Evolutionary conservation across 176 grass and related monocot species (phyloP).

Genomic region (Dendrocalamus sinicus): DNA sequence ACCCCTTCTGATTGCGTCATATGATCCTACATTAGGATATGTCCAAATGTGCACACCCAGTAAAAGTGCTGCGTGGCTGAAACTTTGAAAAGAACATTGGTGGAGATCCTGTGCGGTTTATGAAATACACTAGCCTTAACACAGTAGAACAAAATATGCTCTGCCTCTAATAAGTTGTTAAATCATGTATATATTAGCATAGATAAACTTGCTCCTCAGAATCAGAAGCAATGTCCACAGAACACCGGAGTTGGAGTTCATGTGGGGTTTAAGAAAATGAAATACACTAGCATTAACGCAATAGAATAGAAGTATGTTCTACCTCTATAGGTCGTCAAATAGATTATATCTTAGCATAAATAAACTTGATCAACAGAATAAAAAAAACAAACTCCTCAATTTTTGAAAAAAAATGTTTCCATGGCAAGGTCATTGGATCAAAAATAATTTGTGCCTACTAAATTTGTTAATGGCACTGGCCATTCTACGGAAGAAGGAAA

Average conservation of each 20-base stretch:
- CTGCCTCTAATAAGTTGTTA: not conserved
- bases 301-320: not conserved
- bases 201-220: conserved; percentile 6
- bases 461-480: conserved; percentile 1
- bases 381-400: conserved; percentile 1
- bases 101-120: not conserved
- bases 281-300: not conserved
- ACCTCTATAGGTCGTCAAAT: conserved; percentile 2
- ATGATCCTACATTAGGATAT: not conserved
- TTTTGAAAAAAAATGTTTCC: not conserved
- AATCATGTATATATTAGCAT: not conserved
- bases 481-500: conserved; percentile 33
- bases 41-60: not conserved
- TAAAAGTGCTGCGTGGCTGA: not conserved
- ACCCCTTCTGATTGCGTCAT: too few relatives aligned
- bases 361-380: conserved; percentile 2
- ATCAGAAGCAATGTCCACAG: not conserved
- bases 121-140: not conserved
- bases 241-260: not conserved
- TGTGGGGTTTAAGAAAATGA: not conserved
- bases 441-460: not conserved
- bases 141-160: not conserved
- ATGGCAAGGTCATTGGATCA: conserved; percentile 4
- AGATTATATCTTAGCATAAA: not conserved
- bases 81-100: conserved; percentile 21